These are phyloP conservation scores for Amanita molliuscula DNA, from an alignment of 768 basidiomycete genomes.

Conservation along the genomic window DNA sequence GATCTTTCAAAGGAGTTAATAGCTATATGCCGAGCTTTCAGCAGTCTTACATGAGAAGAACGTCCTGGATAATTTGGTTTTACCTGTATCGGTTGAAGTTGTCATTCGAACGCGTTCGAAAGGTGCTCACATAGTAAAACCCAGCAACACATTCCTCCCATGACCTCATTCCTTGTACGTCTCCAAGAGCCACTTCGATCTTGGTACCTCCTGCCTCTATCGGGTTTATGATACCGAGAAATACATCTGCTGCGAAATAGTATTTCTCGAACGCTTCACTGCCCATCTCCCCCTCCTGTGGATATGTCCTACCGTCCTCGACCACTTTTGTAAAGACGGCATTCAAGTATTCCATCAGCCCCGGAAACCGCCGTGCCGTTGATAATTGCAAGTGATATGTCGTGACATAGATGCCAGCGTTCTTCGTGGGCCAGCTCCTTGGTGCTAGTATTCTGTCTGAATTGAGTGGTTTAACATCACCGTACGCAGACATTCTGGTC, in stretches of 20 bases:
- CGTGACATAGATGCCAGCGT: conserved; percentile 20
- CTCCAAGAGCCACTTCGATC: conserved; percentile 24
- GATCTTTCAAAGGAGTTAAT: conserved; percentile 33
- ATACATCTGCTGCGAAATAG: conserved; percentile 69
- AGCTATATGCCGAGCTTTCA: neutral
- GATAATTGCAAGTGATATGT: conserved; percentile 41
- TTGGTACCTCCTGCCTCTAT: conserved; percentile 8
- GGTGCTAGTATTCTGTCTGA: conserved; percentile 26
- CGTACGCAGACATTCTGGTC: conserved; percentile 61
- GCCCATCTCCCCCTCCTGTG: conserved; percentile 58
- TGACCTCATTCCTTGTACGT: conserved; percentile 33
- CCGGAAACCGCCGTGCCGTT: conserved; percentile 28
- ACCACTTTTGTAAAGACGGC: conserved; percentile 63
- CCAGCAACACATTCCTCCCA: conserved; percentile 72
- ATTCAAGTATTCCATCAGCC: conserved; percentile 51
- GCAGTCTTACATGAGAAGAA: conserved; percentile 60
- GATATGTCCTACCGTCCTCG: conserved; percentile 72
- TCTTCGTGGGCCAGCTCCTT: conserved; percentile 29
- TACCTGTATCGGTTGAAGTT: conserved; percentile 23
- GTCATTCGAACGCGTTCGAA: conserved; percentile 2
- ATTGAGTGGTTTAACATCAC: conserved; percentile 33
- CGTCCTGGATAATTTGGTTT: conserved; percentile 89
- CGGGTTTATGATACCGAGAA: conserved; percentile 46
- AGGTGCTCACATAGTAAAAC: conserved; percentile 58
- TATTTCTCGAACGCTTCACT: conserved; percentile 56